Evolutionary conservation across 352 stramenopile genomes (phyloP).

Genomic region (Phytophthora europaea): DNA sequence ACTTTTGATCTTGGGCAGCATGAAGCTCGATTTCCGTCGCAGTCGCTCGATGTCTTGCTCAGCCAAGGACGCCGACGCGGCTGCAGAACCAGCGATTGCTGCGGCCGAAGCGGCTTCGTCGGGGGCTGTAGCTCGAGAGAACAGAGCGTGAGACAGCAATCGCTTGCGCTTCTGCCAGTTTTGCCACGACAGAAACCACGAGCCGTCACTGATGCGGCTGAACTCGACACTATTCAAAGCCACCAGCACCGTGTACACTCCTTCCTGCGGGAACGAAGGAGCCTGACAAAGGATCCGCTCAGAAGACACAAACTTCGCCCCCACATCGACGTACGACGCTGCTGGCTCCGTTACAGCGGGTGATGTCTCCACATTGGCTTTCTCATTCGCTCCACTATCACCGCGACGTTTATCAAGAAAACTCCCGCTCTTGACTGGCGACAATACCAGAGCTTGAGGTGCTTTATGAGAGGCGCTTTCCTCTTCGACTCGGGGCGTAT

Average conservation of each 20-base stretch:
- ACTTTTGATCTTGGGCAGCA: constrained; percentile 52
- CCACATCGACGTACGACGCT: constrained; percentile 30
- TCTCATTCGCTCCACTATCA: constrained; percentile 7
- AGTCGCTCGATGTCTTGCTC: constrained; percentile 39
- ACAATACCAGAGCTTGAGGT: not conserved
- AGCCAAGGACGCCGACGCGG: constrained; percentile 29
- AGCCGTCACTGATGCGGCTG: constrained; percentile 53
- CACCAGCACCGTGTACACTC: constrained; percentile 73
- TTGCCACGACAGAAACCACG: constrained; percentile 85
- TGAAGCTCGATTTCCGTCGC: constrained; percentile 55
- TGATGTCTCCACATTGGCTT: not conserved
- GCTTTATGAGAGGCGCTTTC: constrained; percentile 3
- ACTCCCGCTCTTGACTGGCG: constrained; percentile 1
- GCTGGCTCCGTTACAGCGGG: not conserved
- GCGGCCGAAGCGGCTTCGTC: constrained; percentile 27
- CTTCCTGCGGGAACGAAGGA: constrained; percentile 68
- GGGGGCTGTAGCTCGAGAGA: constrained; percentile 26
- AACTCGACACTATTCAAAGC: constrained; percentile 80
- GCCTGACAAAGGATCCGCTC: constrained; percentile 55
- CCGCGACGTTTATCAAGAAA: constrained; percentile 15
- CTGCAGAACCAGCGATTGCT: constrained; percentile 30
- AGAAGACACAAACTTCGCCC: constrained; percentile 58
- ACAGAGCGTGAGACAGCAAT: constrained; percentile 50
- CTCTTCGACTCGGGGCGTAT: constrained; percentile 19
- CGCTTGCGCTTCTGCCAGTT: constrained; percentile 86